Base-by-base conservation (phyloP, 768 basidiomycete genomes). In the Lactifluus echinatus region DNA sequence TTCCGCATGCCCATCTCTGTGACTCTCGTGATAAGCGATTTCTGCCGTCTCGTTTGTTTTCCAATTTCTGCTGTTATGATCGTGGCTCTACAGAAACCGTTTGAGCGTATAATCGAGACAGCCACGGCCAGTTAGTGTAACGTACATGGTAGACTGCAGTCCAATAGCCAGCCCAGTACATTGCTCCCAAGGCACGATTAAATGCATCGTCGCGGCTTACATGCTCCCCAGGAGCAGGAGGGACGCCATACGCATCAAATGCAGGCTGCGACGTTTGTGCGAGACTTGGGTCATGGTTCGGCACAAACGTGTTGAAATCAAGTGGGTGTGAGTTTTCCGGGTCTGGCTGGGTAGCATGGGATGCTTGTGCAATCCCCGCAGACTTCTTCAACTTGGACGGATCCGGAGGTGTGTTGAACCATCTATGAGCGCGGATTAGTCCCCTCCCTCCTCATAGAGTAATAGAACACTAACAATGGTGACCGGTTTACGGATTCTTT, bases 151-250 rank as follows among this genome's bases (percentile, higher is more conserved):
- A 91, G 46, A 89, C 77, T 1, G 88, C 88, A 2, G 87, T 89
- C 88, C 89, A 92, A 68, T 91, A 92, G 19, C 89, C 89, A 23
- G 77, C 75, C 89, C 89, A 91, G 68, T 91, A 92, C 82, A 86
- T 89, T 17, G 89, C 87, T 29, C 76, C 78, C 65, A 89, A 63
- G 4, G 88, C 89, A 47, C 82, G 81, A 24, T 76, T 74, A 69
- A 91, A 91, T 1, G 87, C 87, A 64, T 91, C 86, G 60, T 91
- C 87, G 63, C 79, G 81, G 61, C 75, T 77, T 17, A 82, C 79
- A 68, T 73, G 72, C 2, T 67, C 61, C 8, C 71, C 74, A 6
- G 70, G 62, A 14, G 70, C 66, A 17, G 67, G 63, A 2, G 40
- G 50, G n/a, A 53, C n/a, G 21, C 43, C 53, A n/a, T 49, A 39